Conservation (phyloP, 192 early-diverging fungal species). For the Chytriomyces sp. region DNA sequence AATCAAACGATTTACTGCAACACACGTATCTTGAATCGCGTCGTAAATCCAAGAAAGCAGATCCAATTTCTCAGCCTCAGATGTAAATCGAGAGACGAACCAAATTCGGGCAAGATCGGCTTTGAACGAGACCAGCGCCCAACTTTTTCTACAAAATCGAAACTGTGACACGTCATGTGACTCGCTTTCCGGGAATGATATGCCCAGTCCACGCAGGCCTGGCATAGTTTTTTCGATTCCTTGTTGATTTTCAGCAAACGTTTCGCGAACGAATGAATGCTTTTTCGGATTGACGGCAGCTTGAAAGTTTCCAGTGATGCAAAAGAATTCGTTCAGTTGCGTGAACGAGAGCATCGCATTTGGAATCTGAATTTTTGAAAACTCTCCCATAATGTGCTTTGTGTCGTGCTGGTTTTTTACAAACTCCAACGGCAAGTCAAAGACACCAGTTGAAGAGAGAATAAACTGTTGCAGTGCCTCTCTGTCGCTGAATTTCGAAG, state of each 20-base stretch:
- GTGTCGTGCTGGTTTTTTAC: not conserved
- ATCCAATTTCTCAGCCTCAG: conserved; percentile 52
- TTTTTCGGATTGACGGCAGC: not conserved
- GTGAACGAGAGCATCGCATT: not conserved
- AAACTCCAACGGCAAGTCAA: conserved; percentile 14
- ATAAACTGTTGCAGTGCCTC: not conserved
- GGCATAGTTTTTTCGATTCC: conserved; percentile 1
- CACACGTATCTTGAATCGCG: conserved; percentile 63
- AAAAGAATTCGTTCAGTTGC: conserved; percentile 21
- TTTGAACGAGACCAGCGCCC: conserved; percentile 67
- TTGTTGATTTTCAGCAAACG: not conserved
- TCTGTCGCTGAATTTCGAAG: conserved; percentile 36
- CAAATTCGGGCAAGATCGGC: conserved; percentile 61
- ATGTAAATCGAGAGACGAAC: conserved; percentile 71
- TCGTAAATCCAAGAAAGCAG: conserved; percentile 61
- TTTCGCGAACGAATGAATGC: not conserved
- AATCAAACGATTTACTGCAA: conserved; percentile 69
- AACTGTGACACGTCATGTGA: not conserved
- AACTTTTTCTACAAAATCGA: conserved; percentile 50
- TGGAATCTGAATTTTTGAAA: conserved; percentile 11
- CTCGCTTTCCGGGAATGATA: conserved; percentile 32
- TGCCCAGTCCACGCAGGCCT: conserved; percentile 35
- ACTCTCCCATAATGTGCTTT: conserved; percentile 12
- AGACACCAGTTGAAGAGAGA: conserved; percentile 4
- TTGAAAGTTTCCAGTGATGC: conserved; percentile 5